These are phyloP conservation scores for Apiotrichum gracile DNA, from an alignment of 1,284 basidiomycete genomes.

Conservation along the genomic window DNA sequence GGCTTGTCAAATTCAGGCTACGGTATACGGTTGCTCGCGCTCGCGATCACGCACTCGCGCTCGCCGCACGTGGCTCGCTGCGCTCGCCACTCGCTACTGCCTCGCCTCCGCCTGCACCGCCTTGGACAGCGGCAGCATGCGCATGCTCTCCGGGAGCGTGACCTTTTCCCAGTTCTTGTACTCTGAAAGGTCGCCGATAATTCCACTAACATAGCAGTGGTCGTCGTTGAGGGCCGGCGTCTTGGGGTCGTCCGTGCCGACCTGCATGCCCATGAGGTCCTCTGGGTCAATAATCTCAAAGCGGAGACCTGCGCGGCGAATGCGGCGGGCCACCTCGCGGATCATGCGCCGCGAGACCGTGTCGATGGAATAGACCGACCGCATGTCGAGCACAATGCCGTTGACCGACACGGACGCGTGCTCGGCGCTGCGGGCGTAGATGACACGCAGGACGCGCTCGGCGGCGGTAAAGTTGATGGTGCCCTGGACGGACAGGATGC, in stretches of 20 bases:
- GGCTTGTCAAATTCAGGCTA: too few species aligned
- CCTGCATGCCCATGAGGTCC: conserved; percentile 2
- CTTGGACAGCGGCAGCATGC: neutral
- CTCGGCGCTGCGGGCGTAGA: neutral
- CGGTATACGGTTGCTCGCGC: too few species aligned
- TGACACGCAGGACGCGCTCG: conserved; percentile 15
- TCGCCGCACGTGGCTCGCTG: too few species aligned
- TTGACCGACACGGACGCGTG: neutral
- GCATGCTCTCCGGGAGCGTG: neutral
- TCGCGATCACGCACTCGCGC: too few species aligned
- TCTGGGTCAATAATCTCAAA: conserved; percentile 13
- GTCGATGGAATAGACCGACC: conserved; percentile 13
- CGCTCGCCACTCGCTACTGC: too few species aligned
- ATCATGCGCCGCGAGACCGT: conserved; percentile 5
- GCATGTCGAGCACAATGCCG: conserved; percentile 11
- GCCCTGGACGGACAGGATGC: conserved; percentile 13
- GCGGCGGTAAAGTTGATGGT: conserved; percentile 14
- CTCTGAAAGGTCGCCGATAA: conserved; percentile 4
- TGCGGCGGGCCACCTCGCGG: conserved; percentile 10
- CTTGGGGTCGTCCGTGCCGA: neutral
- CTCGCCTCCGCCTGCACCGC: neutral
- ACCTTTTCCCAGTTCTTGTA: conserved; percentile 4
- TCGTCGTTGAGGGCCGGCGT: neutral
- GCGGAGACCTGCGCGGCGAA: conserved; percentile 3
- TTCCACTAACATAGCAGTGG: neutral